Evolutionary conservation across 2,329 filamentous ascomycete species (phyloP), one percentile per base, ranked within the genome.

Genomic region (Ophiocordyceps camponoti-floridani): DNA sequence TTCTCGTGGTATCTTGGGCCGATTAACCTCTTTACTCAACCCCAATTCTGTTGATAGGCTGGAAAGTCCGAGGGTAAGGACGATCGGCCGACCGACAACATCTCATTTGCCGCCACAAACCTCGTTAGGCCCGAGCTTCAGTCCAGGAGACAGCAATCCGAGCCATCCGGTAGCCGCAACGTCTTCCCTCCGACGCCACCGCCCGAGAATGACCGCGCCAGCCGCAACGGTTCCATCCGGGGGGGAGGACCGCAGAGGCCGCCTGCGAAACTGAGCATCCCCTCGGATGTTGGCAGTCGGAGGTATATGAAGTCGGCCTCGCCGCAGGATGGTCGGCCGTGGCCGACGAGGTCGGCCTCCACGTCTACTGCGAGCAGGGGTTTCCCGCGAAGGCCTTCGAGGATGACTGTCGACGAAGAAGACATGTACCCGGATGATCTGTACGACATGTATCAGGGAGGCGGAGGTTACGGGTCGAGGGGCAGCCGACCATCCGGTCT

Each of bases 111-210:
- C 26, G 89, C 89, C 4, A 86, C 86, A 37, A 94, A 96, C 54
- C 76, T 96, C 9, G 89, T 96, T 49, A 91, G 91, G 59, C 82
- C 85, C 30, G 84, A 83, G 43, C 68, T 96, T 31, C 73, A 75
- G 52, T 89, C 83, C 56, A 77, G 84, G 51, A 75, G 83, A 55
- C 85, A 93, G 55, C 85, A 91, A 57, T 91, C 84, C 16, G 87
- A 91, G 57, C 85, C 86, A 9, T 84, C 85, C 0, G 68, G 78
- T 50, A 77, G 75, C 57, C 79, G 86, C 54, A 84, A 84, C 54
- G 75, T 89, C 49, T 95, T 96, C 66, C 91, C 91, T 16, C 91
- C 91, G n/a, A 96, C 91, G n/a, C 91, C 91, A 38, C 91, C 91
- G 7, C 91, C 91, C 6, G 91, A 98, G 67, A 75, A 76, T 49